Evolutionary conservation across 2,329 filamentous ascomycete genomes (phyloP), one percentile per base, ranked within the genome.

Genomic region (Microsporum ferrugineum): DNA sequence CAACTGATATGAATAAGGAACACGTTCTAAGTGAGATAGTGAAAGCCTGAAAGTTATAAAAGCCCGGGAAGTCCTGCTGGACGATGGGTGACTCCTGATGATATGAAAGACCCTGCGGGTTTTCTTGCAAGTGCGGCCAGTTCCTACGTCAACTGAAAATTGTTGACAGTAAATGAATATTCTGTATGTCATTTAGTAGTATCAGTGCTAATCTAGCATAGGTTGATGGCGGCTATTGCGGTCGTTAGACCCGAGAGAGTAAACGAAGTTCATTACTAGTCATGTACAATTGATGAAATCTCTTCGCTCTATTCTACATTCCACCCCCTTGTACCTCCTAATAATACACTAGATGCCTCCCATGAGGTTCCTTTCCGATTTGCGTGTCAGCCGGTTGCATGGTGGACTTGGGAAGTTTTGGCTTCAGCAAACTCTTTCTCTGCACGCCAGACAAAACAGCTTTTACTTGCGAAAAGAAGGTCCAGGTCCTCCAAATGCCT

Each of bases 121-220:
- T 66, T 63, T 38, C 45, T 66, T 36, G 63, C 64, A 27, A 66
- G 65, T 33, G 58, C 53, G 36, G 65, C 65, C 2, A 65, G 65
- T 47, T 38, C 61, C 34, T 66, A 65, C 62, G 61, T 66, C 27
- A 63, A 41, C 8, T 63, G 65, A 0, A 88, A 95, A 74, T 79
- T 90, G 4, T 57, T 63, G 34, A 60, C 49, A 33, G 62, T 63
- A 61, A 43, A 14, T 23, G 29, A 45, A 3, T 27, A 12, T 39
- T 17, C 8, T 6, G n/a, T 61, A 23, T 39, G 8, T 43, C 39
- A 23, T 51, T 23, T 17, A 53, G 34, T 31, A 23, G 34, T 39
- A 33, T 2, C 8, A 58, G n/a, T 7, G 39, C 51, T 56, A 23
- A 60, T 10, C 14, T 43, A 5, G 29, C n/a, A 29, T 41, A 63